Conservation (phyloP, 2,329 filamentous ascomycete genomes). For the Dryadomyces sulphureus region DNA sequence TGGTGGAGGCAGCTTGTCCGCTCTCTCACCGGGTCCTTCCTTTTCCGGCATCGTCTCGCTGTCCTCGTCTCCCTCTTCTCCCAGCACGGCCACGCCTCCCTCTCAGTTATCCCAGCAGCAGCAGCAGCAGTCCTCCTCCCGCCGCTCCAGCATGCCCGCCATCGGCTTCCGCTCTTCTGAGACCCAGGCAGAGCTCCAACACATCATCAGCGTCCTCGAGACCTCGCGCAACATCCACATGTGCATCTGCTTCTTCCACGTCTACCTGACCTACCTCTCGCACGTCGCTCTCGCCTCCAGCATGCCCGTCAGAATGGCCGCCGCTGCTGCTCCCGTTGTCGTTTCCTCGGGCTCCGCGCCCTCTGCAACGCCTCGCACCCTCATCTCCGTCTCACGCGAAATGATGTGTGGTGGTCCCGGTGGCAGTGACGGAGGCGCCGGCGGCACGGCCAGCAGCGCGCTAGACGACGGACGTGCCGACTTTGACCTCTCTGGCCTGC, state of each 20-base stretch:
- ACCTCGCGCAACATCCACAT: slow-evolving; percentile 4
- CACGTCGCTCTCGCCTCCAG: slow-evolving; percentile 1
- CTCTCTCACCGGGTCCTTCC: no score
- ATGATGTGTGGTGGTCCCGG: not conserved
- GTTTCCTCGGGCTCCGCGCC: not conserved
- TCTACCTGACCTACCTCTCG: slow-evolving; percentile 6
- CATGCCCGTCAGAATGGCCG: not conserved
- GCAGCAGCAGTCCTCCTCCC: not conserved
- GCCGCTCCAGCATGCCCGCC: not conserved
- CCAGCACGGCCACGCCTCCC: not conserved
- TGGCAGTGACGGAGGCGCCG: no score
- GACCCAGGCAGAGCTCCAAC: slow-evolving; percentile 2
- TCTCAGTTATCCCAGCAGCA: no score
- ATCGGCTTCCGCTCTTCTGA: not conserved
- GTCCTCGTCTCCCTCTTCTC: not conserved
- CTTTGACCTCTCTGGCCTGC: not conserved
- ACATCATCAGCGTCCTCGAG: slow-evolving; percentile 4
- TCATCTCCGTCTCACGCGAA: not conserved
- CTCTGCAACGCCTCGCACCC: not conserved
- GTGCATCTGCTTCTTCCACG: slow-evolving; percentile 5
- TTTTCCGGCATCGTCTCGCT: not conserved
- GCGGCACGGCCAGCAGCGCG: no score
- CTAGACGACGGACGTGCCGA: not conserved
- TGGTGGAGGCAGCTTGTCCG: no score
- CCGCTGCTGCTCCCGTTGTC: not conserved